phyloP scores from a whole-genome alignment of 805 yeast genomes.

The Candida golubevii region DNA sequence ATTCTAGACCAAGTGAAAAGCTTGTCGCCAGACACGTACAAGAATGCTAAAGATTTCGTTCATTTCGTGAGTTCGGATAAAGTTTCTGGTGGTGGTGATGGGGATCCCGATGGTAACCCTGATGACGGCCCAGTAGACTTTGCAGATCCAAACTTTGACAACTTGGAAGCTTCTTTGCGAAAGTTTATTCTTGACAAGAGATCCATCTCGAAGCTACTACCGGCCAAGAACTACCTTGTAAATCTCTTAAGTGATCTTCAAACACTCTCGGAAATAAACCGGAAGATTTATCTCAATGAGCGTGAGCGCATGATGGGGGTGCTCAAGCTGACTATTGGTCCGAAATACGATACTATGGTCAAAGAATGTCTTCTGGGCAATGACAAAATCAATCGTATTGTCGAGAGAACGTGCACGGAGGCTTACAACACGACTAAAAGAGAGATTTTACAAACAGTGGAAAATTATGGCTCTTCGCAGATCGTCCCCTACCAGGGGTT shows the following conservation, averaged over 20 bases:
- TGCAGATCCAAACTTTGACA: conserved; percentile 67
- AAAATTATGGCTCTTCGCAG: conserved; percentile 47
- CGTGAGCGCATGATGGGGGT: conserved; percentile 44
- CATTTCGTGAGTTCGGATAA: conserved; percentile 79
- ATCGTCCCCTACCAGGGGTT: conserved; percentile 59
- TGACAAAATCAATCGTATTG: conserved; percentile 55
- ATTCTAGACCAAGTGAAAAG: conserved; percentile 82
- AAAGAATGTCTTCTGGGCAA: conserved; percentile 49
- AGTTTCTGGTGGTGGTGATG: conserved; percentile 37
- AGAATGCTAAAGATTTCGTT: conserved; percentile 84
- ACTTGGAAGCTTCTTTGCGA: conserved; percentile 77
- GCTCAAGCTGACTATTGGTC: conserved; percentile 51
- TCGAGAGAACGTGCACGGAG: conserved; percentile 55
- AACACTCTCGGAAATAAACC: conserved; percentile 58
- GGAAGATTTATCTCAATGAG: conserved; percentile 48
- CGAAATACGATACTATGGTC: conserved; percentile 55
- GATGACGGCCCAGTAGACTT: conserved; percentile 28
- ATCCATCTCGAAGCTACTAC: conserved; percentile 80
- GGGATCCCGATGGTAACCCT: conserved; percentile 23
- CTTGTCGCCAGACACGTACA: conserved; percentile 86
- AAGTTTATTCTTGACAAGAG: conserved; percentile 86
- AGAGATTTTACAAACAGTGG: conserved; percentile 49
- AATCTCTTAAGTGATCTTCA: conserved; percentile 67
- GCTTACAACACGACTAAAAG: conserved; percentile 60
- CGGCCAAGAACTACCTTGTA: conserved; percentile 82